Conservation (phyloP, 176 grass and related monocot genomes). For the Eragrostis curvula region DNA sequence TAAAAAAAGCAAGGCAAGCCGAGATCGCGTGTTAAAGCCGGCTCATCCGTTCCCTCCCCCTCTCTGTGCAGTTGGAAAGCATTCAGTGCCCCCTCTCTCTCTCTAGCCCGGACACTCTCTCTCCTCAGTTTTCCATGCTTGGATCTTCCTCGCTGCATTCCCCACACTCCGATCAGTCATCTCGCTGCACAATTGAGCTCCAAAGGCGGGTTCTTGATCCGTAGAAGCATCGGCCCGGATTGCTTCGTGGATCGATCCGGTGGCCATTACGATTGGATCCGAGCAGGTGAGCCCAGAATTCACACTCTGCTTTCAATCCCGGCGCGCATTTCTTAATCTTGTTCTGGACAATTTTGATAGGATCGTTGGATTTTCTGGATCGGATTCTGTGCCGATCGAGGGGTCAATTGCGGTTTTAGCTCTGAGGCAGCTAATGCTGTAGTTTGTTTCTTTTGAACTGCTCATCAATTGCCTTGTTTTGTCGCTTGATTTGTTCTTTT, state of each 20-base stretch:
- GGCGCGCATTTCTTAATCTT: neutral
- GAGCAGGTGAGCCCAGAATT: slow-evolving; percentile 23
- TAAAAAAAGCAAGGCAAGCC: neutral
- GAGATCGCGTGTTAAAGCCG: slow-evolving; percentile 45
- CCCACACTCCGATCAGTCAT: slow-evolving; percentile 18
- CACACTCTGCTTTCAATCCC: neutral
- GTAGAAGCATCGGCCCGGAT: neutral
- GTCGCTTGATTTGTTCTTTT: slow-evolving; percentile 11
- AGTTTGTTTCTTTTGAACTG: neutral
- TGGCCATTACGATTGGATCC: slow-evolving; percentile 34
- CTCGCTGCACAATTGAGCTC: slow-evolving; percentile 10
- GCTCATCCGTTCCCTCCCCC: slow-evolving; percentile 45
- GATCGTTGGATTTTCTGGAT: neutral
- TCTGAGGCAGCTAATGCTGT: neutral
- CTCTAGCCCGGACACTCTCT: slow-evolving; percentile 22
- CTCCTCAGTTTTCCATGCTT: slow-evolving; percentile 12
- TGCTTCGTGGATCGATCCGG: slow-evolving; percentile 13
- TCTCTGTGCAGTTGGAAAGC: slow-evolving; percentile 59
- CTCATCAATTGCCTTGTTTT: neutral
- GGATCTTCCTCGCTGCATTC: slow-evolving; percentile 40
- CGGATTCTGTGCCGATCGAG: neutral
- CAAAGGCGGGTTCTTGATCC: slow-evolving; percentile 17
- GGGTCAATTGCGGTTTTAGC: slow-evolving; percentile 14
- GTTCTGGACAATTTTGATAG: neutral
- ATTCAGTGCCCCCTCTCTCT: slow-evolving; percentile 53